These are phyloP conservation scores for Dendrobium huoshanense DNA, from an alignment of 106 monocot genomes.

Conservation along the genomic window DNA sequence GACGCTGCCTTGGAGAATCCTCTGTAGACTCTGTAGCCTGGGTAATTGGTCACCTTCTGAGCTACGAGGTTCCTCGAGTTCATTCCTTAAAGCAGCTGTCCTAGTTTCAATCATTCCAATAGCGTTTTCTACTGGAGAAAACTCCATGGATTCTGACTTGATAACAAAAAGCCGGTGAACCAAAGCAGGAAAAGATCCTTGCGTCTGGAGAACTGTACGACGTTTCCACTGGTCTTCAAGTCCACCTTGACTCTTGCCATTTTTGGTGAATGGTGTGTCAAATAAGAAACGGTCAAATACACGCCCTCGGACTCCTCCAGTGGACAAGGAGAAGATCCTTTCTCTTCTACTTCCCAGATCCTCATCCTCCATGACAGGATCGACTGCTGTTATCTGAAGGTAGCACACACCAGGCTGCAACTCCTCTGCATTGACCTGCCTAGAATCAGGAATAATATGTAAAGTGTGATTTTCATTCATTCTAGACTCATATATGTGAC, in stretches of 20 bases:
- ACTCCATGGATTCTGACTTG: conserved; percentile 88
- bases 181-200: conserved; percentile 95
- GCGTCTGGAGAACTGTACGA: conserved; percentile 84
- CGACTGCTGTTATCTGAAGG: conserved; percentile 95
- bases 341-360: conserved; percentile 88
- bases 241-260: conserved; percentile 95
- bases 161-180: conserved; percentile 83
- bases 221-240: conserved; percentile 98
- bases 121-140: conserved; percentile 98
- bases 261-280: conserved; percentile 98
- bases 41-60: conserved; percentile 94
- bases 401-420: conserved; percentile 93
- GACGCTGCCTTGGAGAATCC: conserved; percentile 99
- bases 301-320: conserved; percentile 68
- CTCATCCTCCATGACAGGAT: conserved; percentile 99
- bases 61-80: conserved; percentile 96
- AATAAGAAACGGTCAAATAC: conserved; percentile 95
- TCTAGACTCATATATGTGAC: conserved; percentile 80
- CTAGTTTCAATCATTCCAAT: conserved; percentile 99
- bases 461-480: conserved; percentile 80
- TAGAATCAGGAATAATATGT: conserved; percentile 95
- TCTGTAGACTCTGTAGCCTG: conserved; percentile 89
- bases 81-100: conserved; percentile 90
- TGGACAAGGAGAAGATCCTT: conserved; percentile 74
- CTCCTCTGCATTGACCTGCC: conserved; percentile 96